Evolutionary conservation across 441 rosid genomes (phyloP).

Genomic region (Kokia cookei): DNA sequence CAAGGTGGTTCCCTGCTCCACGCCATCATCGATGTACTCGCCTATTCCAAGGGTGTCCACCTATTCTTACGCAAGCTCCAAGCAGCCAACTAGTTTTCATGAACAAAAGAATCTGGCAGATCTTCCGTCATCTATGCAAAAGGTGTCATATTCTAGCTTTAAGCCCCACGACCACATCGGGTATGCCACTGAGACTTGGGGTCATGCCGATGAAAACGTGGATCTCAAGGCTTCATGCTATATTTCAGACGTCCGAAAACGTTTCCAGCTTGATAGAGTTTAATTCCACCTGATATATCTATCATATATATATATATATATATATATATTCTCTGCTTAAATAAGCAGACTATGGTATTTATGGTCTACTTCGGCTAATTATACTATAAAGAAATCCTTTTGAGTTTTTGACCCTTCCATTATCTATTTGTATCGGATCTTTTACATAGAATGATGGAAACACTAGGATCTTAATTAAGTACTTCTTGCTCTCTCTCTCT

Average conservation of each 20-base stretch:
- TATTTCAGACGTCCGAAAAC: conserved; percentile 28
- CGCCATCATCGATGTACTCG: not conserved
- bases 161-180: not conserved
- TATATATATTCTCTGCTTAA: not conserved
- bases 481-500: not conserved
- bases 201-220: conserved; percentile 29
- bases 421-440: not conserved
- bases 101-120: not conserved
- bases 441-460: not conserved
- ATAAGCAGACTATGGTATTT: not conserved
- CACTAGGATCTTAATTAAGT: not conserved
- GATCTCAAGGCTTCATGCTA: conserved; percentile 32
- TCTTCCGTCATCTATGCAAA: conserved; percentile 1
- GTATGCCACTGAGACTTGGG: not conserved
- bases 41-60: conserved; percentile 3
- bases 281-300: not conserved
- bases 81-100: not conserved
- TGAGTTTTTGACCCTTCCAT: not conserved
- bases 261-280: conserved; percentile 23
- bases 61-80: conserved; percentile 1
- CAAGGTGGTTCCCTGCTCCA: conserved; percentile 21
- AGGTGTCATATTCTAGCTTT: not conserved
- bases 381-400: not conserved
- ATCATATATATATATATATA: no score
- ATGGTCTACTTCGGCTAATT: not conserved